phyloP scores from a whole-genome alignment of 2,329 filamentous ascomycete species.

The Falciphora oryzae region DNA sequence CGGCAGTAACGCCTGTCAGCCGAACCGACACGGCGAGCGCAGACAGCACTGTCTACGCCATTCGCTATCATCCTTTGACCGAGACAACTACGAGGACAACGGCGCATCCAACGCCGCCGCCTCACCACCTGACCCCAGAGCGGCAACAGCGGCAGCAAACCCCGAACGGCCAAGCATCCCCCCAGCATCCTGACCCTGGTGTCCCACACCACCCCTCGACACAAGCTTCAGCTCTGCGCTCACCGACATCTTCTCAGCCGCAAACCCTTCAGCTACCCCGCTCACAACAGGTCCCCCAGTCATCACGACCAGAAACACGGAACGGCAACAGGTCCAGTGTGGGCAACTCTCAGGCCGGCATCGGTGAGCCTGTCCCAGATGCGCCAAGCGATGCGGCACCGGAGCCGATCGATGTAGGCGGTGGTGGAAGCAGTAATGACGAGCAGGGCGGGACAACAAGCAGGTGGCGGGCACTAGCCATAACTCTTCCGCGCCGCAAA shows the following conservation, averaged over 20 bases:
- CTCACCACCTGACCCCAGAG: slow-evolving; percentile 4
- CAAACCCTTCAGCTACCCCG: not conserved
- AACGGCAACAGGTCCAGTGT: not conserved
- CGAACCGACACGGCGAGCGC: slow-evolving; percentile 58
- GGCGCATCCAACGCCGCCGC: slow-evolving; percentile 26
- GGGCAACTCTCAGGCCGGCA: not conserved
- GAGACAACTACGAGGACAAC: slow-evolving; percentile 44
- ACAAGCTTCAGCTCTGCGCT: not conserved
- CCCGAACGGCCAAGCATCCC: not conserved
- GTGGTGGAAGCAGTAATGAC: slow-evolving; percentile 2
- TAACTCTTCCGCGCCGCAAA: slow-evolving; percentile 26
- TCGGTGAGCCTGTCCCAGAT: not conserved
- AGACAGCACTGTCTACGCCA: slow-evolving; percentile 58
- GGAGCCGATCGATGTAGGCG: slow-evolving; percentile 9
- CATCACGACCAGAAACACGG: not conserved
- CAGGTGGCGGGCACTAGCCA: slow-evolving; percentile 25
- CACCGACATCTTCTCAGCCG: not conserved
- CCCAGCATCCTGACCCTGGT: not conserved
- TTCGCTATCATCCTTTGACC: slow-evolving; percentile 54
- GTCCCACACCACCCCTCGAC: not conserved
- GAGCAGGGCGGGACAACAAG: slow-evolving; percentile 11
- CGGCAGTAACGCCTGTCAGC: slow-evolving; percentile 51
- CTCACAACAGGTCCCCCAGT: not conserved
- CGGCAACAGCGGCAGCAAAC: slow-evolving; percentile 17
- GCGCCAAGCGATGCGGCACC: slow-evolving; percentile 11